Evolutionary conservation across 1,284 basidiomycete genomes (phyloP).

Genomic region (Cutaneotrichosporon sp.): DNA sequence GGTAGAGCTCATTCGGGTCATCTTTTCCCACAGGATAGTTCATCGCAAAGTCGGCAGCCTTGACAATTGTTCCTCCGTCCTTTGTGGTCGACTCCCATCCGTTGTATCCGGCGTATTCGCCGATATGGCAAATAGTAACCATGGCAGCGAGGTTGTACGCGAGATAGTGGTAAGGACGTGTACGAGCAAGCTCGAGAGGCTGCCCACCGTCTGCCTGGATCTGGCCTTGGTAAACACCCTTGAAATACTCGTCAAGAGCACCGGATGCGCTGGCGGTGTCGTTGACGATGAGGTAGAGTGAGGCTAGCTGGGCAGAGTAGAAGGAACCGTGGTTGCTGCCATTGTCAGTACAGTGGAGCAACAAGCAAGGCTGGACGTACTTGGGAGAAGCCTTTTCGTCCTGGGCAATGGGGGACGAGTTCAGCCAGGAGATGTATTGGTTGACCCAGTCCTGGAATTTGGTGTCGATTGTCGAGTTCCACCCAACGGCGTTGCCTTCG

Average conservation of each 20-base stretch:
- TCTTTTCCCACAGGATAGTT: constrained; percentile 8
- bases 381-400: constrained; percentile 27
- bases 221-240: constrained; percentile 24
- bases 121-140: constrained; percentile 10
- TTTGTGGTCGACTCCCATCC: constrained; percentile 24
- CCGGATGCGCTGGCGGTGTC: constrained; percentile 23
- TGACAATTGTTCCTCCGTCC: constrained; percentile 24
- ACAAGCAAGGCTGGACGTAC: constrained; percentile 13
- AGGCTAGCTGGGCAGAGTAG: constrained; percentile 34
- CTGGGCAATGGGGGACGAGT: constrained; percentile 20
- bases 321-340: constrained; percentile 41
- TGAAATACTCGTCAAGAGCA: constrained; percentile 28
- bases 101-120: constrained; percentile 16
- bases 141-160: constrained; percentile 38
- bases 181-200: constrained; percentile 31
- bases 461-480: constrained; percentile 16
- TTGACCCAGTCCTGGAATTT: constrained; percentile 19
- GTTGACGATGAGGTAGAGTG: constrained; percentile 30
- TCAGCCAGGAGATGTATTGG: constrained; percentile 22
- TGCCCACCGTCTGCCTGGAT: constrained; percentile 35
- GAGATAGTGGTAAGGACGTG: constrained; percentile 41
- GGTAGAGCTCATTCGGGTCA: constrained; percentile 16
- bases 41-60: constrained; percentile 34
- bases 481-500: constrained; percentile 17
- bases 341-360: background rate